Percentiles rank a stretch among this genome's conserved stretches.
Evolutionary conservation across 1,284 basidiomycete genomes (phyloP).

Genomic region (Puccinia polysora): DNA sequence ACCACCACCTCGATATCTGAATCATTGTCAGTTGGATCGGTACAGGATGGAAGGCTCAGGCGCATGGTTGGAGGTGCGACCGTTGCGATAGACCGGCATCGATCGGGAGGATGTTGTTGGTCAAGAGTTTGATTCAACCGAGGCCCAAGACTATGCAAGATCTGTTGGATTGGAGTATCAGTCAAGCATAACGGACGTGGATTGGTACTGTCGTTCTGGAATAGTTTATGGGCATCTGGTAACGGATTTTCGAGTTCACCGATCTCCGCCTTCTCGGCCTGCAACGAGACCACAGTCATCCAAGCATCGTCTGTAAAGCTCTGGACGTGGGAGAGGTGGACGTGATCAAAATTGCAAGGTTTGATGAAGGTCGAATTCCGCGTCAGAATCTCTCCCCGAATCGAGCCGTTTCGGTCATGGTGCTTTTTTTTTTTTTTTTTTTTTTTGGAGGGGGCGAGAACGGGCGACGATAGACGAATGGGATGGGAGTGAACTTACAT

Average conservation of each 20-base stretch:
- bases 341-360: no score
- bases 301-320: slow-evolving; percentile 21
- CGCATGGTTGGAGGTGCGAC: neutral
- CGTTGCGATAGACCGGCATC: neutral
- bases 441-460: no score
- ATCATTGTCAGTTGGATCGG: neutral
- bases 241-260: slow-evolving; percentile 18
- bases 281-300: slow-evolving; percentile 17
- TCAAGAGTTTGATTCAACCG: neutral
- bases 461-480: no score
- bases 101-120: neutral
- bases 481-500: slow-evolving; percentile 4
- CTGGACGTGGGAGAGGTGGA: neutral
- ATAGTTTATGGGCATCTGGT: slow-evolving; percentile 7
- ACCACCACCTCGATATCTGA: slow-evolving; percentile 6
- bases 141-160: neutral
- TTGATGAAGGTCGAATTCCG: no score
- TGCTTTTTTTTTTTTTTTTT: neutral
- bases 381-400: no score
- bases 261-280: slow-evolving; percentile 23
- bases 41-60: neutral
- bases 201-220: neutral
- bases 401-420: neutral
- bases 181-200: slow-evolving; percentile 8
- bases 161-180: neutral